Base-by-base conservation (phyloP, 2,329 filamentous ascomycete species). In the Exophiala mesophila region DNA sequence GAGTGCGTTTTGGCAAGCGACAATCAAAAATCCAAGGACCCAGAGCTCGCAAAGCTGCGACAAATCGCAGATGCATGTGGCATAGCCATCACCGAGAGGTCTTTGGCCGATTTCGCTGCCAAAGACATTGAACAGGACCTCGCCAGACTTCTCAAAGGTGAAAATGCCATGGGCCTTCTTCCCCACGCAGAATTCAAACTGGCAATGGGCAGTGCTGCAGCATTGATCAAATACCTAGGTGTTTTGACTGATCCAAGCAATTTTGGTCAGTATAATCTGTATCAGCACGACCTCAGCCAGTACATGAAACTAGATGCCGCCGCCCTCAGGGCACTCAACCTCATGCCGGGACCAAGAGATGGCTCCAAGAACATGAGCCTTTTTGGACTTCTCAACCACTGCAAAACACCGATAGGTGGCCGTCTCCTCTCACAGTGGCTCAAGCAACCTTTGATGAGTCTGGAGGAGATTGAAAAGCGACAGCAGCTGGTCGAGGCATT, bases 261-360 rank as follows among this genome's bases (percentile, higher is more conserved):
- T 65, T 97, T 96, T 63, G 92, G 94, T 3, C 90, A 98, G 60
- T 98, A 94, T 60, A 87, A 90, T 63, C 77, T 98, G 12, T 98
- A 97, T 60, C 92, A 98, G 65, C 92, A 98, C 64, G 92, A 98
- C 60, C 69, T 98, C 32, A 83, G 89, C 2, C 89, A 98, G 58
- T 98, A 88, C 63, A 98, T 98, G 92, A 98, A 96, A 66, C 74
- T 98, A 3, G 92, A 98, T 64, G 88, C 94, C 1, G 88, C 92
- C 1, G 92, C 92, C 0, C 71, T 98, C 31, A 90, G 94, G 58
- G 92, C 92, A 0, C 74, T 98, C 40, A 98, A 98, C 57, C 76
- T 98, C 26, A 97, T 98, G 89, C 94, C 92, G 4, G 90, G 92
- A 4, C 87, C 87, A 0, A 81, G 88, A 52, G 92, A 98, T 59